Conservation (phyloP, 2,329 filamentous ascomycete genomes). For the Sarocladiaceae sp. region DNA sequence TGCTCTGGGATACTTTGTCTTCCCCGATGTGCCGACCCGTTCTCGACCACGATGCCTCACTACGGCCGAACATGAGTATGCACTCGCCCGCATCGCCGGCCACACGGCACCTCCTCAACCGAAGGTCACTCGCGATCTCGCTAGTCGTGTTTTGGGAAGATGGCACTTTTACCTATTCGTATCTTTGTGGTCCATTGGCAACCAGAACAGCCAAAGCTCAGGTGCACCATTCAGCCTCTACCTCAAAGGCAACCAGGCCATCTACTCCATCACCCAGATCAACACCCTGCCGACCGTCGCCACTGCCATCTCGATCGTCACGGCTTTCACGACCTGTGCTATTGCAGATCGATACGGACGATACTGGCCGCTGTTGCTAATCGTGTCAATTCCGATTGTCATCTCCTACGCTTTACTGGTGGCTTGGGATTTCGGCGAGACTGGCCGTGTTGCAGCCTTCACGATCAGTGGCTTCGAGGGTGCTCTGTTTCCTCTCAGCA, state of each 20-base stretch:
- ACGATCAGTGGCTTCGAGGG: constrained; percentile 33
- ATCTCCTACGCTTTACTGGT: constrained; percentile 28
- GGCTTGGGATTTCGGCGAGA: constrained; percentile 31
- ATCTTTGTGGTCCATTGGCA: constrained; percentile 31
- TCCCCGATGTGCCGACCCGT: constrained; percentile 26
- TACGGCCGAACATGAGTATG: constrained; percentile 23
- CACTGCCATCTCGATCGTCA: constrained; percentile 32
- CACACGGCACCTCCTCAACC: constrained; percentile 25
- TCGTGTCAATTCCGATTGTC: constrained; percentile 27
- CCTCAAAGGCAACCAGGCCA: constrained; percentile 30
- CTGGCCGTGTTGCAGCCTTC: constrained; percentile 30
- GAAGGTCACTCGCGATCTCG: constrained; percentile 28
- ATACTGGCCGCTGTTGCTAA: constrained; percentile 29
- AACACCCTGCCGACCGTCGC: constrained; percentile 37
- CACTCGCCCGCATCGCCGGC: constrained; percentile 23
- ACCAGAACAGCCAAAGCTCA: constrained; percentile 30
- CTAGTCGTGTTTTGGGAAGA: constrained; percentile 29
- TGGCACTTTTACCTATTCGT: constrained; percentile 38
- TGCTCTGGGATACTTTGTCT: constrained; percentile 36
- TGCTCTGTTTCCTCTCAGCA: constrained; percentile 28
- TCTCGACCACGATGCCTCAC: constrained; percentile 26
- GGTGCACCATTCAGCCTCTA: constrained; percentile 35
- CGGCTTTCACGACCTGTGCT: constrained; percentile 27
- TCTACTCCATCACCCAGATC: constrained; percentile 33
- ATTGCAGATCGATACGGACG: constrained; percentile 27